Base-by-base conservation (phyloP, 305 asterid genomes). In the Fraxinus angustifolia region DNA sequence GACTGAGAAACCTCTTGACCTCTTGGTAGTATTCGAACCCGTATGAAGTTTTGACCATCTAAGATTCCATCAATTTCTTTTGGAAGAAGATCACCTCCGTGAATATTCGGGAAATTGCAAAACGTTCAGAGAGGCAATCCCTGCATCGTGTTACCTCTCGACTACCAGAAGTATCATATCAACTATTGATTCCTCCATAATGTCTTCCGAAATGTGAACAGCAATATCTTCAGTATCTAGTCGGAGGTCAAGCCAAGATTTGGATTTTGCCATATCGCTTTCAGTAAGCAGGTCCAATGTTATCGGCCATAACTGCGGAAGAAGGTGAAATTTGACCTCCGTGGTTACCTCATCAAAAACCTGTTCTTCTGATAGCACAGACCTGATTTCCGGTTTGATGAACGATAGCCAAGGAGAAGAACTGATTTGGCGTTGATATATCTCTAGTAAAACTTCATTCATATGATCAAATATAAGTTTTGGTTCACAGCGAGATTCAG, bases 401-500 rank as follows among this genome's bases (percentile, higher is more conserved):
- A 81, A 85, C 21, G 89, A 79, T 77, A 84, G 84, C 92, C 88
- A 83, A 30, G 87, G 86, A 62, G 87, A 78, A 78, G 79, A 84
- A 83, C 88, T 82, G 83, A 89, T 84, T 35, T 87, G 84, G 72
- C 45, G 83, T 67, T 78, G 58, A 84, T 87, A 84, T 70, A 88
- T 80, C 78, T 89, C 88, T 45, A 84, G 12, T 40, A 95, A 73
- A 53, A 91, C 89, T 88, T 95, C 95, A 45, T 93, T 88, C 68
- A 92, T 90, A 79, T 83, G 92, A 80, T 95, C 94, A 23, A 95
- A 91, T 19, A 92, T 90, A 83, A 93, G 94, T 83, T 90, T 90
- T 19, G 91, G 88, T 78, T 91, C 92, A 36, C 84, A 82, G 45
- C 75, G 81, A 70, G 90, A 82, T 60, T 91, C 90, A 10, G 77